These are phyloP conservation scores for Fibroporia radiculosa DNA, from an alignment of 768 basidiomycete genomes.

Conservation along the genomic window DNA sequence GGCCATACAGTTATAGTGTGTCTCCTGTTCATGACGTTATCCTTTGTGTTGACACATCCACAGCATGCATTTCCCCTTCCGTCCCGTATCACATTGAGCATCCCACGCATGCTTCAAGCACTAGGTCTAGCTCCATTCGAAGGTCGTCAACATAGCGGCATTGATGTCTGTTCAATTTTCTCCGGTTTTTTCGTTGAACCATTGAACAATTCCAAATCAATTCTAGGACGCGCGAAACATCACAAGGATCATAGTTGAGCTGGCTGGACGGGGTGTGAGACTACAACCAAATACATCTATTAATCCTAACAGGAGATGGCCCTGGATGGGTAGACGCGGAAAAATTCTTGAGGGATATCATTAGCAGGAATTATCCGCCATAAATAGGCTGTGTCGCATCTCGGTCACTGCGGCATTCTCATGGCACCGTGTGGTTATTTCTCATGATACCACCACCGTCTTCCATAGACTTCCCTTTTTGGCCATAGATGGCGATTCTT, in stretches of 20 bases:
- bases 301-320: constrained; percentile 60
- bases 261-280: constrained; percentile 60
- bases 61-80: constrained; percentile 14
- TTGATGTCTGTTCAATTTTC: constrained; percentile 62
- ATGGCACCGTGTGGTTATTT: background rate
- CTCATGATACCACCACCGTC: too few relatives aligned
- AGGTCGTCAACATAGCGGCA: constrained; percentile 82
- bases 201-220: background rate
- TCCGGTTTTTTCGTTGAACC: background rate
- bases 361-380: constrained; percentile 1
- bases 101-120: constrained; percentile 66
- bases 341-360: constrained; percentile 46
- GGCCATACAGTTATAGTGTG: too few relatives aligned
- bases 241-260: constrained; percentile 68
- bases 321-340: constrained; percentile 80
- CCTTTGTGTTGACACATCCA: background rate
- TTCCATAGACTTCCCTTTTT: too few relatives aligned
- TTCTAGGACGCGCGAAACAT: constrained; percentile 85
- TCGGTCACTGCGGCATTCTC: background rate
- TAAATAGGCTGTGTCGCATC: background rate
- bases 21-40: background rate
- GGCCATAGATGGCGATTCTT: too few relatives aligned
- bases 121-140: constrained; percentile 69
- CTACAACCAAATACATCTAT: constrained; percentile 72
- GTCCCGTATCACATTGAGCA: constrained; percentile 41